Base-by-base conservation (phyloP, 2,329 filamentous ascomycete species). In the Fusarium fracticaudum region DNA sequence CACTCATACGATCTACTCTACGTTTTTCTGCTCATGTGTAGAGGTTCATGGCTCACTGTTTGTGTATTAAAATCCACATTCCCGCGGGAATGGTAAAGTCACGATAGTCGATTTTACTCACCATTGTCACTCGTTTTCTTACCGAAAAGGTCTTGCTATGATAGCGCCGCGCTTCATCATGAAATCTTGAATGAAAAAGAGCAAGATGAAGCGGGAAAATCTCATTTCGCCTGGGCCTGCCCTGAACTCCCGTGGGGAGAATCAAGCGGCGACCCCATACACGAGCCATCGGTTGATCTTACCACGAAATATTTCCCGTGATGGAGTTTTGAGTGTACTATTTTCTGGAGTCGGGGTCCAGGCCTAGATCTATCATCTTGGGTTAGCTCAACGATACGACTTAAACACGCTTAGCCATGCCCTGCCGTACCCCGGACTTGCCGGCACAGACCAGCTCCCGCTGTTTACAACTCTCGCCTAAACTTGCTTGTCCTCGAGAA, bases 271-370 rank as follows among this genome's bases (percentile, higher is more conserved):
- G 8, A 64, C 43, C 17, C 37, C 33, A 37, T 43, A 45, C 33
- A 51, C 43, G 33, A 64, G 65, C 65, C 44, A 69, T 69, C 65
- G 65, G 43, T 69, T 69, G 43, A 57, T 57, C 58, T 51, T 69
- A 45, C 65, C 58, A 37, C 38, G 43, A 35, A n/a, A 69, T 50
- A 35, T 57, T 64, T 29, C 38, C 48, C 58, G 43, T n/a, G 65
- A 58, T 69, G 48, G 51, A 69, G 67, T 64, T 45, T 62, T 37
- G 43, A 64, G 26, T 24, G 38, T 33, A 33, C 24, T 50, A 33
- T 37, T 45, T 15, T 24, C 35, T 44, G 33, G 20, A 26, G 64
- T 38, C 22, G 31, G 33, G 48, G 41, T 41, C 67, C 43, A 55
- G 67, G 54, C 60, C 57, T 55, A 37, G 44, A 41, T 37, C 48